These are phyloP conservation scores for Picea mariana DNA, from an alignment of 83 land plant species.

Conservation along the genomic window DNA sequence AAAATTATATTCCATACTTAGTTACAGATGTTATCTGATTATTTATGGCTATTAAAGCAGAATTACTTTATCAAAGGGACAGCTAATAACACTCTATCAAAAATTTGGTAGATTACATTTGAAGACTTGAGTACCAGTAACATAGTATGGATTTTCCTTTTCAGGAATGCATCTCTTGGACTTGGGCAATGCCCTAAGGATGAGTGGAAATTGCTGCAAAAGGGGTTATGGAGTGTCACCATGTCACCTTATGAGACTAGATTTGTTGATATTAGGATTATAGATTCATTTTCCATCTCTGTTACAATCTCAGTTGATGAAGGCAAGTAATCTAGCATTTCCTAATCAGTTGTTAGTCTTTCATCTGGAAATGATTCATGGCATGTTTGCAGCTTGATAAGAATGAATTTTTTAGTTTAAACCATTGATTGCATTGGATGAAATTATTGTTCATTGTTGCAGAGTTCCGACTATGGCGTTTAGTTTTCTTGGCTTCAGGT, in stretches of 20 bases:
- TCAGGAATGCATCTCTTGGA: constrained; percentile 75
- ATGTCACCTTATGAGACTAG: constrained; percentile 79
- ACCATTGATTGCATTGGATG: neutral
- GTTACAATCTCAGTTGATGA: constrained; percentile 58
- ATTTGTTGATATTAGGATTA: constrained; percentile 77
- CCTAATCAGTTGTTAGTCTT: neutral
- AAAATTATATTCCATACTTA: no score
- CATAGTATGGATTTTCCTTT: neutral
- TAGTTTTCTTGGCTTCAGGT: constrained; percentile 66
- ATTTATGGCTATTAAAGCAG: no score
- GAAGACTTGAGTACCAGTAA: no score
- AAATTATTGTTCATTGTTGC: constrained; percentile 21
- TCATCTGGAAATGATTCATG: neutral
- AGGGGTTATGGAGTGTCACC: constrained; percentile 61
- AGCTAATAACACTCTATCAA: no score
- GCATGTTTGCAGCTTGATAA: neutral
- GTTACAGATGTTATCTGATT: no score
- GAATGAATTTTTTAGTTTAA: neutral
- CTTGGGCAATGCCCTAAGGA: constrained; percentile 70
- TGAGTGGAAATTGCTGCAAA: constrained; percentile 66
- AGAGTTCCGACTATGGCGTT: constrained; percentile 76
- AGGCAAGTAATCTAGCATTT: constrained; percentile 37
- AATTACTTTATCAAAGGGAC: no score
- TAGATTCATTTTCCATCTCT: constrained; percentile 48
- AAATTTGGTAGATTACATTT: no score